phyloP scores from a whole-genome alignment of 306 rosid species.

The Comarum palustre region DNA sequence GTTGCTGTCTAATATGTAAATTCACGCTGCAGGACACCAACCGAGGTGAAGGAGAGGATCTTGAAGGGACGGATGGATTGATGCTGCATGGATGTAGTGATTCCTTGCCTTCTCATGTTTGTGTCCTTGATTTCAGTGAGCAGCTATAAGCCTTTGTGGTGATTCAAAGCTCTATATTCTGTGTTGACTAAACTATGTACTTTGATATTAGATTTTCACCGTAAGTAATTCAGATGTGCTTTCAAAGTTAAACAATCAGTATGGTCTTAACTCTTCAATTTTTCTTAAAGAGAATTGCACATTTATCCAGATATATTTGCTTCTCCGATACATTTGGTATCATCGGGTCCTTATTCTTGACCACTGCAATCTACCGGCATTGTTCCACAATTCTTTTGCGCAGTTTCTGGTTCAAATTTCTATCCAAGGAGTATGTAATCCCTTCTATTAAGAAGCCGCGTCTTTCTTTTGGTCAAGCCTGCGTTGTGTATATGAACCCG shows the following conservation, averaged over 20 bases:
- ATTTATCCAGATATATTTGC: neutral
- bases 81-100: constrained; percentile 2
- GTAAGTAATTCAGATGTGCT: constrained; percentile 5
- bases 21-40: constrained; percentile 68
- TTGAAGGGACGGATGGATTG: constrained; percentile 97
- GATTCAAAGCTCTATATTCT: constrained; percentile 7
- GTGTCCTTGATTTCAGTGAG: constrained; percentile 7
- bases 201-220: neutral
- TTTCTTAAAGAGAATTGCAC: constrained; percentile 1
- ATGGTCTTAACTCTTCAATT: neutral
- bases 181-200: constrained; percentile 7
- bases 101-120: neutral
- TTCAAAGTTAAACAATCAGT: neutral
- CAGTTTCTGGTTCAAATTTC: neutral
- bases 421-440: neutral
- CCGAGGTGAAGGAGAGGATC: constrained; percentile 87
- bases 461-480: neutral
- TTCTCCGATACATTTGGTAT: neutral
- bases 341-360: neutral
- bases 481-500: neutral
- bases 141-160: neutral
- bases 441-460: neutral
- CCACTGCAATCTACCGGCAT: neutral
- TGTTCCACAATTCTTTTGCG: neutral
- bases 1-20: constrained; percentile 1